Percentiles rank a stretch among this genome's conserved stretches.
phyloP scores from a whole-genome alignment of 2,329 filamentous ascomycete species.

The Hirsutella minnesotensis region DNA sequence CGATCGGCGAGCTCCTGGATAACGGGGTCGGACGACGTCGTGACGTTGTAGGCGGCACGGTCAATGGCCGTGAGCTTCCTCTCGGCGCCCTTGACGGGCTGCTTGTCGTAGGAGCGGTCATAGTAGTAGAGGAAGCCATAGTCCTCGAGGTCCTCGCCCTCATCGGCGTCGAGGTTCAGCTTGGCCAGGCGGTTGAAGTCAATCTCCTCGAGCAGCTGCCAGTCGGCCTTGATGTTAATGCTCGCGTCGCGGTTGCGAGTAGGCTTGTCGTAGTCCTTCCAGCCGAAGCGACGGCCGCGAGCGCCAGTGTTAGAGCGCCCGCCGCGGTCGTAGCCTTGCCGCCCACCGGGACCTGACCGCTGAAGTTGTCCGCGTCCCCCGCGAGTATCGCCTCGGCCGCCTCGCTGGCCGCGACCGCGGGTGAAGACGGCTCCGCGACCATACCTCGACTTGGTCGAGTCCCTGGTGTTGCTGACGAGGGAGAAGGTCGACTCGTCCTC shows the following conservation, averaged over 20 bases:
- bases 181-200: constrained; percentile 93
- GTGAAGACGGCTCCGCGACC: constrained; percentile 85
- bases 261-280: constrained; percentile 98
- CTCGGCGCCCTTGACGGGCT: constrained; percentile 78
- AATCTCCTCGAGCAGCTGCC: constrained; percentile 94
- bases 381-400: constrained; percentile 51
- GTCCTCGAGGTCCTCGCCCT: constrained; percentile 87
- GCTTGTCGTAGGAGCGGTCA: constrained; percentile 90
- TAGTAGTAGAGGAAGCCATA: constrained; percentile 99
- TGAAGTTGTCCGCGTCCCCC: constrained; percentile 55
- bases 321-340: constrained; percentile 59
- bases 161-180: constrained; percentile 88
- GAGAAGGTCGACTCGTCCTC: constrained; percentile 98
- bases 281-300: constrained; percentile 79
- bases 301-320: constrained; percentile 55
- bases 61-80: constrained; percentile 81
- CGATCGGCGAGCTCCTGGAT: constrained; percentile 96
- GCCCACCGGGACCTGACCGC: constrained; percentile 59
- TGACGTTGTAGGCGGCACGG: constrained; percentile 95
- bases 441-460: constrained; percentile 76
- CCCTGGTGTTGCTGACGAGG: constrained; percentile 88
- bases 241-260: constrained; percentile 91
- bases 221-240: constrained; percentile 91
- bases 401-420: constrained; percentile 68
- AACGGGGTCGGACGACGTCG: constrained; percentile 87